Conservation (phyloP, 352 stramenopile genomes). For the Pythium coloratum region DNA sequence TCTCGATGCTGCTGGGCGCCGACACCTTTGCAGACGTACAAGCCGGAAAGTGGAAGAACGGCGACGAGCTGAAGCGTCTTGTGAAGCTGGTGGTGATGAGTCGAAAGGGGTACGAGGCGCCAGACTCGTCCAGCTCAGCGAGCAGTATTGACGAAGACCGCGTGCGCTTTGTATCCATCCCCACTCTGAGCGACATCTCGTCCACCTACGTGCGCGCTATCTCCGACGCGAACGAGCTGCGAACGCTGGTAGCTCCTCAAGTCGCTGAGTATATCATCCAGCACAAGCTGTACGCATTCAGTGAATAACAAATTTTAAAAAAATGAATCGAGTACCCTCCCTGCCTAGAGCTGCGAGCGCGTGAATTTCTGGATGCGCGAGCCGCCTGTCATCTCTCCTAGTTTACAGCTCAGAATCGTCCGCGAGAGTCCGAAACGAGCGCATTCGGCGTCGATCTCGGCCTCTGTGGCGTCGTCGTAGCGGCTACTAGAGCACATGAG, state of each 20-base stretch:
- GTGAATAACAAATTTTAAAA: constrained; percentile 13
- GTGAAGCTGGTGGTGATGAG: constrained; percentile 74
- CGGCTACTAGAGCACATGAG: constrained; percentile 78
- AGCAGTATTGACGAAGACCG: constrained; percentile 10
- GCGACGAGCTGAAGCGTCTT: constrained; percentile 65
- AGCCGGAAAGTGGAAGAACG: constrained; percentile 86
- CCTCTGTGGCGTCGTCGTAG: constrained; percentile 73
- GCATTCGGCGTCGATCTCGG: constrained; percentile 65
- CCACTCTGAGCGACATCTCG: constrained; percentile 67
- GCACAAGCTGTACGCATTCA: constrained; percentile 78
- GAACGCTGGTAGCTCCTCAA: constrained; percentile 39
- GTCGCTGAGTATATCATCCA: constrained; percentile 79
- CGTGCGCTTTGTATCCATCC: constrained; percentile 58
- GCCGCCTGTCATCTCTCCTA: constrained; percentile 31
- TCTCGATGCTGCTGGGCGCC: constrained; percentile 76
- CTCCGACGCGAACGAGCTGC: constrained; percentile 38
- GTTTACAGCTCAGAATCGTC: constrained; percentile 45
- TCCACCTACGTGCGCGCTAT: constrained; percentile 64
- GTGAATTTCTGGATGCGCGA: constrained; percentile 64
- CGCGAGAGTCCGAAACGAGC: constrained; percentile 45
- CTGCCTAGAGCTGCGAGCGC: constrained; percentile 23
- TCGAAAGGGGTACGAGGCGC: constrained; percentile 53
- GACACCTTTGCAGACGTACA: constrained; percentile 85
- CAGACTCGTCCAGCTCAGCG: background rate
- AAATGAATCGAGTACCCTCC: background rate